These are phyloP conservation scores for Eutrema yunnanense DNA, from an alignment of 345 rosid genomes.

Conservation along the genomic window DNA sequence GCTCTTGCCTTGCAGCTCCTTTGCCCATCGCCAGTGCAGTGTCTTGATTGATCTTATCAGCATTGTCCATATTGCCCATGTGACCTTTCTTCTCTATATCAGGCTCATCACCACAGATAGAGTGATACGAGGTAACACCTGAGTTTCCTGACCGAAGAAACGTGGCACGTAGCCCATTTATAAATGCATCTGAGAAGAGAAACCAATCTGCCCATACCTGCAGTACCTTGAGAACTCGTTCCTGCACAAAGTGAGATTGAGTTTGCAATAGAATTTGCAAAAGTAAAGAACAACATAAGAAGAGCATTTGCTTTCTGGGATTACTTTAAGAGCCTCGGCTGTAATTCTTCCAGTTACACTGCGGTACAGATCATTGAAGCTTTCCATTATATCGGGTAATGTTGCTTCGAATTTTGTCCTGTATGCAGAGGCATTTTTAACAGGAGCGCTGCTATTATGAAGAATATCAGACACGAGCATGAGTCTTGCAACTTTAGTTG, in stretches of 20 bases:
- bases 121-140: slow-evolving; percentile 70
- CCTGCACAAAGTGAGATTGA: slow-evolving; percentile 40
- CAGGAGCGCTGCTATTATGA: slow-evolving; percentile 91
- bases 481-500: slow-evolving; percentile 77
- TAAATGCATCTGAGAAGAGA: slow-evolving; percentile 92
- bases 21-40: slow-evolving; percentile 82
- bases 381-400: slow-evolving; percentile 84
- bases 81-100: slow-evolving; percentile 55
- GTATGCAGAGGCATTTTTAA: slow-evolving; percentile 93
- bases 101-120: slow-evolving; percentile 63
- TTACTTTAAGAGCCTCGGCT: slow-evolving; percentile 87
- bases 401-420: slow-evolving; percentile 88
- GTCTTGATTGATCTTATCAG: slow-evolving; percentile 54
- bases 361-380: slow-evolving; percentile 83
- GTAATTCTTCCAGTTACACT: slow-evolving; percentile 88
- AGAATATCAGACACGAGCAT: slow-evolving; percentile 42
- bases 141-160: slow-evolving; percentile 76
- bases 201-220: slow-evolving; percentile 97
- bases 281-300: neutral
- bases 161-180: slow-evolving; percentile 77
- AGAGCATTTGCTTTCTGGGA: neutral
- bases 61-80: slow-evolving; percentile 40
- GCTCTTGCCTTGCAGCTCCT: slow-evolving; percentile 74
- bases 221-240: slow-evolving; percentile 84
- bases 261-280: neutral